Percentiles rank a stretch among this genome's conserved stretches.
phyloP scores from a whole-genome alignment of 2,329 filamentous ascomycete genomes.

The Amylocarpus encephaloides region DNA sequence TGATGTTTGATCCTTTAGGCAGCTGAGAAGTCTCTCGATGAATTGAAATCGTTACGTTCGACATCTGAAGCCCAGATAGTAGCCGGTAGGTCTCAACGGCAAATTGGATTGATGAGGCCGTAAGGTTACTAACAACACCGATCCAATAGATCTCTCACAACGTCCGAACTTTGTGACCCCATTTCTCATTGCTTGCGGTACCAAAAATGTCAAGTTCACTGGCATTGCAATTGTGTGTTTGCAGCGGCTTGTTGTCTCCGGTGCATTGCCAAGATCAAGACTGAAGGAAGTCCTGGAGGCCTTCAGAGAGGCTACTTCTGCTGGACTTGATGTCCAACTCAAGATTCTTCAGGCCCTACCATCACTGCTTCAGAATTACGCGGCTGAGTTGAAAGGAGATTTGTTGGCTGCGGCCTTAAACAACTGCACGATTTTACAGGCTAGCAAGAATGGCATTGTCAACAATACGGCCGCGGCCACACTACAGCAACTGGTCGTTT shows the following conservation, averaged over 20 bases:
- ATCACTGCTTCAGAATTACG: slow-evolving; percentile 84
- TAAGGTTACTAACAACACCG: slow-evolving; percentile 3
- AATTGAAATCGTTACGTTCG: slow-evolving; percentile 69
- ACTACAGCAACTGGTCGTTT: slow-evolving; percentile 84
- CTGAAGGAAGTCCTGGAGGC: slow-evolving; percentile 84
- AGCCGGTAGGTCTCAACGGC: slow-evolving; percentile 27
- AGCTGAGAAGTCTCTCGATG: slow-evolving; percentile 87
- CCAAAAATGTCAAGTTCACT: slow-evolving; percentile 85
- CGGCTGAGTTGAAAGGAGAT: slow-evolving; percentile 71
- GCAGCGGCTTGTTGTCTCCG: slow-evolving; percentile 78
- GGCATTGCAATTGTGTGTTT: slow-evolving; percentile 82
- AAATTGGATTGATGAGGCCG: slow-evolving; percentile 3
- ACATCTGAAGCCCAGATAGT: slow-evolving; percentile 59
- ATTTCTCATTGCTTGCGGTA: slow-evolving; percentile 87
- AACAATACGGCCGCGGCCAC: slow-evolving; percentile 97
- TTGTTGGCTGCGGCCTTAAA: slow-evolving; percentile 77
- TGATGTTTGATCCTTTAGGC: slow-evolving; percentile 47
- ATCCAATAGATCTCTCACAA: slow-evolving; percentile 65
- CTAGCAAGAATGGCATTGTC: slow-evolving; percentile 86
- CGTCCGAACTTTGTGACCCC: slow-evolving; percentile 82
- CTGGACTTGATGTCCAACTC: slow-evolving; percentile 81
- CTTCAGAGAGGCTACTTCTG: slow-evolving; percentile 75
- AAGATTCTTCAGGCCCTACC: slow-evolving; percentile 93
- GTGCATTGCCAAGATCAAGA: slow-evolving; percentile 70
- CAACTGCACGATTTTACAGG: slow-evolving; percentile 86